These are phyloP conservation scores for Apiospora hydei DNA, from an alignment of 2,329 filamentous ascomycete species.

Conservation along the genomic window DNA sequence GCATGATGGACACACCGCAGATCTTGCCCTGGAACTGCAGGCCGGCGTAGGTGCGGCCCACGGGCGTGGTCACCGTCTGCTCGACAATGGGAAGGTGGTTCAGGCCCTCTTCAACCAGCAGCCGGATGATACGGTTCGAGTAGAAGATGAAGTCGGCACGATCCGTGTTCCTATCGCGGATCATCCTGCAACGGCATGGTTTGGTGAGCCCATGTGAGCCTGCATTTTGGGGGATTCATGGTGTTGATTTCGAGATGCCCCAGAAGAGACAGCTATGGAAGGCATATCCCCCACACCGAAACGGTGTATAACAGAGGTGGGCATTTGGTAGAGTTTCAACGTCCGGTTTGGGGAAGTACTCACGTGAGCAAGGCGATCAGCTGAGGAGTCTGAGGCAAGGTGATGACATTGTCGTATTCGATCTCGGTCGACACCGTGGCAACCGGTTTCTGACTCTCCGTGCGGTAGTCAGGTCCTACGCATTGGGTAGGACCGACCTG, in stretches of 20 bases:
- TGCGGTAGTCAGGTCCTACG: slow-evolving; percentile 81
- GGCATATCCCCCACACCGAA: slow-evolving; percentile 8
- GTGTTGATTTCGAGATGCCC: background rate
- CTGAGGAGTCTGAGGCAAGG: slow-evolving; percentile 92
- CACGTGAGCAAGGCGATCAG: slow-evolving; percentile 97
- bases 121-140: slow-evolving; percentile 95
- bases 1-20: slow-evolving; percentile 98
- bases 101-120: slow-evolving; percentile 94
- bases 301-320: background rate
- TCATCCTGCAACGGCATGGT: slow-evolving; percentile 71
- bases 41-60: slow-evolving; percentile 86
- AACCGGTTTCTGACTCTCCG: slow-evolving; percentile 79
- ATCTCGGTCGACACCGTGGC: slow-evolving; percentile 89
- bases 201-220: slow-evolving; percentile 1
- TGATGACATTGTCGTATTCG: slow-evolving; percentile 84
- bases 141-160: slow-evolving; percentile 99
- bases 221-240: background rate
- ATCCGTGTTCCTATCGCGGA: slow-evolving; percentile 87
- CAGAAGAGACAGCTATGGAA: background rate
- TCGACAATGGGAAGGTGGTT: slow-evolving; percentile 94
- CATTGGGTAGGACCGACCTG: slow-evolving; percentile 61
- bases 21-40: slow-evolving; percentile 98
- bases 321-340: too few relatives aligned
- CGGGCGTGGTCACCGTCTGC: slow-evolving; percentile 88
- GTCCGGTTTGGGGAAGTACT: slow-evolving; percentile 51